Evolutionary conservation across 2,329 filamentous ascomycete genomes (phyloP).

Genomic region (Trichoderma afroharzianum): DNA sequence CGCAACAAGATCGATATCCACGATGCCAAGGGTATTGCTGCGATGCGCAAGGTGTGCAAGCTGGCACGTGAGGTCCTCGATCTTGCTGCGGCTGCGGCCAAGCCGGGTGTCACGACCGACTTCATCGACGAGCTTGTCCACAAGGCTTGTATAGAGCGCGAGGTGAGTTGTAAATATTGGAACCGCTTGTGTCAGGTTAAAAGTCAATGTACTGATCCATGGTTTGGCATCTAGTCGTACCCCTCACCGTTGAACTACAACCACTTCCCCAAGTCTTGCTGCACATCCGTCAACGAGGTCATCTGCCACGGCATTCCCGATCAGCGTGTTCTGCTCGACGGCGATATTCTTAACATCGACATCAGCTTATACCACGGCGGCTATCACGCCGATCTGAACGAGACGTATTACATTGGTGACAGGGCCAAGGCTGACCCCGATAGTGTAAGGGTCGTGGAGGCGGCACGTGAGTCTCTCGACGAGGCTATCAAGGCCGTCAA

Average conservation of each 20-base stretch:
- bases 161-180: slow-evolving; percentile 55
- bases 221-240: slow-evolving; percentile 62
- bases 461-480: slow-evolving; percentile 84
- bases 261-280: slow-evolving; percentile 96
- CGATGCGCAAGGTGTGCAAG: slow-evolving; percentile 88
- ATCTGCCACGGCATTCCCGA: slow-evolving; percentile 99
- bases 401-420: slow-evolving; percentile 97
- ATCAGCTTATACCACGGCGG: slow-evolving; percentile 91
- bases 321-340: slow-evolving; percentile 78
- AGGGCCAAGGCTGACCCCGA: slow-evolving; percentile 81
- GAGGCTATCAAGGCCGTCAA: slow-evolving; percentile 88
- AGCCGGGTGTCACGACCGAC: slow-evolving; percentile 93
- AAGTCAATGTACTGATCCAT: slow-evolving; percentile 11
- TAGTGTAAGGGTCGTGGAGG: slow-evolving; percentile 84
- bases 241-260: slow-evolving; percentile 94
- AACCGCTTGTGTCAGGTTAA: too few relatives aligned
- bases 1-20: slow-evolving; percentile 81
- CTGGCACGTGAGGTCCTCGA: slow-evolving; percentile 89
- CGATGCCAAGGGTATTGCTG: slow-evolving; percentile 74
- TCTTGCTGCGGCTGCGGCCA: slow-evolving; percentile 76
- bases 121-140: slow-evolving; percentile 93
- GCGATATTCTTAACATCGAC: slow-evolving; percentile 96
- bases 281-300: slow-evolving; percentile 93
- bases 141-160: slow-evolving; percentile 86
- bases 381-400: slow-evolving; percentile 94